phyloP scores from a whole-genome alignment of 2,329 filamentous ascomycete species.

The Pseudopithomyces maydicus region DNA sequence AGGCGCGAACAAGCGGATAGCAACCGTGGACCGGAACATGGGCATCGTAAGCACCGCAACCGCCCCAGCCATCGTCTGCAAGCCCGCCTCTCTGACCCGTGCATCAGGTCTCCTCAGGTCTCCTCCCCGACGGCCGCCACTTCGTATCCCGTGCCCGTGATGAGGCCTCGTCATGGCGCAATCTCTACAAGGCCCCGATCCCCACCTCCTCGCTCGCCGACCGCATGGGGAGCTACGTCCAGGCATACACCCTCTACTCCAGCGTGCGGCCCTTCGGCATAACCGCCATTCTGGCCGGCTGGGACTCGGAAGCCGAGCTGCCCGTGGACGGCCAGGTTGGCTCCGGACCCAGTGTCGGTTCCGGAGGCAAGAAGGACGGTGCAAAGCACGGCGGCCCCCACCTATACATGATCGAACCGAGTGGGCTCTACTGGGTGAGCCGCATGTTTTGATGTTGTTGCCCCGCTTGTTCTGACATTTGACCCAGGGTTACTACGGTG shows the following conservation, averaged over 20 bases:
- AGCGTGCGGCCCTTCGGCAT: constrained; percentile 96
- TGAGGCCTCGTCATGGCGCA: constrained; percentile 89
- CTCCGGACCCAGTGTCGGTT: constrained; percentile 74
- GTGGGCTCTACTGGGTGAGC: constrained; percentile 86
- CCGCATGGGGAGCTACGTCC: constrained; percentile 93
- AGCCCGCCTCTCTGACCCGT: constrained; percentile 1
- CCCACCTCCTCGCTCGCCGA: constrained; percentile 84
- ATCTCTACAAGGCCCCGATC: constrained; percentile 93
- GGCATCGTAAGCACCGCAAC: constrained; percentile 72
- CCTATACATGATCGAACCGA: constrained; percentile 99
- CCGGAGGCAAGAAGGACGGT: constrained; percentile 79
- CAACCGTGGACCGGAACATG: constrained; percentile 89
- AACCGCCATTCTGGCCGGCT: constrained; percentile 90
- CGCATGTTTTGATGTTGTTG: not conserved
- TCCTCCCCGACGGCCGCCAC: constrained; percentile 93
- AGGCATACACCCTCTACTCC: constrained; percentile 96
- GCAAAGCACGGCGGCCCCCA: constrained; percentile 85
- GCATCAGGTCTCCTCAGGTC: constrained; percentile 83
- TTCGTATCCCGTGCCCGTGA: constrained; percentile 94
- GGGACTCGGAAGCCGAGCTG: constrained; percentile 85
- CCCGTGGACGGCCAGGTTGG: constrained; percentile 92
- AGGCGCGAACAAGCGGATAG: constrained; percentile 95
- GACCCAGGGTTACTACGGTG: constrained; percentile 90
- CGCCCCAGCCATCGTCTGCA: not conserved
- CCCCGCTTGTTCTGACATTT: constrained; percentile 10